These are phyloP conservation scores for Verticillium longisporum DNA, from an alignment of 2,329 filamentous ascomycete genomes.

Conservation along the genomic window DNA sequence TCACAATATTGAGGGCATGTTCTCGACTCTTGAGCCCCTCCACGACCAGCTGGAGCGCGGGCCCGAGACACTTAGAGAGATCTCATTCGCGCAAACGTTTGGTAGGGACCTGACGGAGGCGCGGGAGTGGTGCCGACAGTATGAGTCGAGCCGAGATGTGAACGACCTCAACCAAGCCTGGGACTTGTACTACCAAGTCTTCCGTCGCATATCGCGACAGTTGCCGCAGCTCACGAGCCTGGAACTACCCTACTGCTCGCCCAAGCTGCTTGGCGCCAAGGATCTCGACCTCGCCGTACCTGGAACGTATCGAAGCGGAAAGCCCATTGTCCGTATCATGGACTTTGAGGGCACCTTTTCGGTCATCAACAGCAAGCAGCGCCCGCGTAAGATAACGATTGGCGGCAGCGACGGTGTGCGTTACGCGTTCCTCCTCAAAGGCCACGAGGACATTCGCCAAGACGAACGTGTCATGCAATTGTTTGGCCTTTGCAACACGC, in stretches of 20 bases:
- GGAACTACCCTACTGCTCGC: constrained; percentile 94
- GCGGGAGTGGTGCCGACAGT: constrained; percentile 91
- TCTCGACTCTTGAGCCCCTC: constrained; percentile 79
- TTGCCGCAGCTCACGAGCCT: constrained; percentile 86
- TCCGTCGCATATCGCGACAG: constrained; percentile 90
- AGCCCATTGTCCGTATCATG: constrained; percentile 74
- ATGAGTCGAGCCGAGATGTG: constrained; percentile 79
- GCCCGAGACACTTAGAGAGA: constrained; percentile 87
- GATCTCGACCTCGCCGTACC: constrained; percentile 93
- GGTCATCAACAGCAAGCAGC: constrained; percentile 95
- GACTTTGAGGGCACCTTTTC: constrained; percentile 85
- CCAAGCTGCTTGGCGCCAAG: constrained; percentile 77
- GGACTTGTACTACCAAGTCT: constrained; percentile 98
- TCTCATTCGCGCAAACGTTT: constrained; percentile 96
- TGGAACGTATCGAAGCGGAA: constrained; percentile 78
- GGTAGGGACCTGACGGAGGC: constrained; percentile 92
- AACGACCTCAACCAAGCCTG: constrained; percentile 96
- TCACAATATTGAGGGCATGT: constrained; percentile 97
- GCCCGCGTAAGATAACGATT: constrained; percentile 81
- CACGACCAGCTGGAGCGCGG: constrained; percentile 88
- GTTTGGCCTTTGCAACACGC: constrained; percentile 94
- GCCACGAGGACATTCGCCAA: constrained; percentile 98
- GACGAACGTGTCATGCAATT: constrained; percentile 99
- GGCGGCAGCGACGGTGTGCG: constrained; percentile 81
- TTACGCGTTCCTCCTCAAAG: constrained; percentile 90